Percentiles rank a stretch among this genome's conserved stretches.
Evolutionary conservation across 129 eudicot species (phyloP).

Genomic region (Chrysanthemum lavandulifolium): DNA sequence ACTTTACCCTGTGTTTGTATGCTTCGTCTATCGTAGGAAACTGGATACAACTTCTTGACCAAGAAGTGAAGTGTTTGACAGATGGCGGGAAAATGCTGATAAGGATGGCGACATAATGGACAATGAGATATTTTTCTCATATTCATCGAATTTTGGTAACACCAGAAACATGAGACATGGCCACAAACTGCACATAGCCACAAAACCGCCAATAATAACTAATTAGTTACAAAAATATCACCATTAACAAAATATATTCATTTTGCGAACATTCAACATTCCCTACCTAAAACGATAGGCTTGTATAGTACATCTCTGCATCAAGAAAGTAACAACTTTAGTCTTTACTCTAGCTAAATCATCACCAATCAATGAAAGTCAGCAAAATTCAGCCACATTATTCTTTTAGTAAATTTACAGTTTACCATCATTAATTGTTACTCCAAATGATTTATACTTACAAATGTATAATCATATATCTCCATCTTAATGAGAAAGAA

Average conservation of each 20-base stretch:
- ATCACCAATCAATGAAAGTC: background rate
- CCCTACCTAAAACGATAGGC: conserved; percentile 71
- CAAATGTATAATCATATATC: too few relatives aligned
- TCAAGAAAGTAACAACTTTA: conserved; percentile 19
- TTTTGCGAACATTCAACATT: background rate
- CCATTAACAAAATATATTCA: background rate
- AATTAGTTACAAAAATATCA: conserved; percentile 3
- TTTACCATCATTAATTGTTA: too few relatives aligned
- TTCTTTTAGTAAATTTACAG: too few relatives aligned
- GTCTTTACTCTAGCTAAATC: conserved; percentile 19
- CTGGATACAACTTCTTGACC: conserved; percentile 64
- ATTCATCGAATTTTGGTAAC: conserved; percentile 65
- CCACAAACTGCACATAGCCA: conserved; percentile 61
- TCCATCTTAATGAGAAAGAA: too few relatives aligned
- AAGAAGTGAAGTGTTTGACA: conserved; percentile 66
- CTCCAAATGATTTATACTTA: too few relatives aligned
- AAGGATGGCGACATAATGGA: conserved; percentile 66
- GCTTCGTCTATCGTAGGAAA: conserved; percentile 55
- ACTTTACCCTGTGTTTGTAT: conserved; percentile 48
- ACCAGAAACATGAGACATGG: conserved; percentile 80
- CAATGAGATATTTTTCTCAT: conserved; percentile 50
- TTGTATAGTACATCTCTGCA: conserved; percentile 81
- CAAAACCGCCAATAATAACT: background rate
- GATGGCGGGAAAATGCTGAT: conserved; percentile 73
- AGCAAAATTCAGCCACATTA: too few relatives aligned